Evolutionary conservation across 2,329 filamentous ascomycete species (phyloP), one percentile per base, ranked within the genome.

Genomic region (Botrytis aclada): DNA sequence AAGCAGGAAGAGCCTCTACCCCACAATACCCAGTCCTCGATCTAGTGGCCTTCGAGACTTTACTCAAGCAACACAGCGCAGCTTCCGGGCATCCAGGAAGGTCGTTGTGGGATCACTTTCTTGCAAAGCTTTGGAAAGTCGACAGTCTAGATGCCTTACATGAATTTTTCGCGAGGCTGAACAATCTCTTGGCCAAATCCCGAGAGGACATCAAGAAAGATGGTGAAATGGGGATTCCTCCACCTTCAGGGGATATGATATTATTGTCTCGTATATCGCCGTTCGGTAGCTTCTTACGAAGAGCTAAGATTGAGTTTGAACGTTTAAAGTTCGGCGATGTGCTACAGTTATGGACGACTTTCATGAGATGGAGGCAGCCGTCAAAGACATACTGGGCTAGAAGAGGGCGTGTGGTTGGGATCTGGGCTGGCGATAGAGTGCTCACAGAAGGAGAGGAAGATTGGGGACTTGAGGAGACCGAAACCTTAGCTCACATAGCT

Each of bases 31-130:
- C 87, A 62, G n/a, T 67, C 9, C 82, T 87, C 56, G 84, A 85
- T 71, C 86, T 90, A 76, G 83, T 86, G 56, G 84, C 88, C 75
- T 90, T 91, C 75, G 88, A 91, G 80, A 84, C 83, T 71, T 82
- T 89, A n/a, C 85, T 91, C 25, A 80, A 81, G 32, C 83, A 84
- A 41, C 85, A 87, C 76, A 83, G 86, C 9, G 85, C 88, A 41
- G 81, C 86, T 39, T 84, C 85, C 77, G 86, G 86, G 54, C 83
- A 93, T 72, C 92, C 94, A 0, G 94, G 94, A 4, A 88, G 92
- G 65, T 91, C 88, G n/a, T 83, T 98, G n/a, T 96, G 95, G 89
- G 94, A 98, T 80, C 84, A 92, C 3, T 93, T 98, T 72, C 86
- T 98, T 20, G 88, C 89, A 72, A 91, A 90, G 75, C 84, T 98